Conservation (phyloP, 2,329 filamentous ascomycete genomes). For the Aspergillus amoenus region DNA sequence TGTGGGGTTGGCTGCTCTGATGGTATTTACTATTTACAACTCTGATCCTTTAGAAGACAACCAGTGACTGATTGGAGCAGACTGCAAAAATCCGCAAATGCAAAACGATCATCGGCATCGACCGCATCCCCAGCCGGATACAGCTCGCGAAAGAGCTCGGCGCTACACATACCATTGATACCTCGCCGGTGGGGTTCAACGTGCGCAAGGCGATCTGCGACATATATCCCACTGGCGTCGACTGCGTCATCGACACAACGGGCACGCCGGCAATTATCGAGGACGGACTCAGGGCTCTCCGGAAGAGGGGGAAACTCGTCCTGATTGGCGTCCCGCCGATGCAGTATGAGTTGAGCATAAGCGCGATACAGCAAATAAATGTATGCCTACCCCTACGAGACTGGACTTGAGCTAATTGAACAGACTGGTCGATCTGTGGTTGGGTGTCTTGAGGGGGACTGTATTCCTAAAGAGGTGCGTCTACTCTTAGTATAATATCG, state of each 20-base stretch:
- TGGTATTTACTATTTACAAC: conserved; percentile 28
- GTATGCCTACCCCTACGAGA: conserved; percentile 2
- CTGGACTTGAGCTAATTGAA: neutral
- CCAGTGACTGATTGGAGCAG: conserved; percentile 1
- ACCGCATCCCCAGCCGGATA: conserved; percentile 33
- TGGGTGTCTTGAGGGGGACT: conserved; percentile 22
- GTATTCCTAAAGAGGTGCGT: conserved; percentile 8
- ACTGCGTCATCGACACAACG: conserved; percentile 22
- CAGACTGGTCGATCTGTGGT: conserved; percentile 17
- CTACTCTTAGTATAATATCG: neutral
- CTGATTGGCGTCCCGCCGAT: conserved; percentile 51
- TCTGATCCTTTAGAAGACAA: too few relatives aligned
- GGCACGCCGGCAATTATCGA: conserved; percentile 19
- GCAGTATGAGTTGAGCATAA: conserved; percentile 15
- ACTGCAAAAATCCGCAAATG: conserved; percentile 45
- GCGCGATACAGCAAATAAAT: neutral
- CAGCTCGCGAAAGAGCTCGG: conserved; percentile 39
- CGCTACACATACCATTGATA: conserved; percentile 41
- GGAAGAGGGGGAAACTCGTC: conserved; percentile 50
- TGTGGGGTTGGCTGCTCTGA: conserved; percentile 49
- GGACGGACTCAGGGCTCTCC: conserved; percentile 18
- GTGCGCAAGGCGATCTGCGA: conserved; percentile 10
- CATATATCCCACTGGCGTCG: conserved; percentile 9
- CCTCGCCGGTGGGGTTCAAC: conserved; percentile 14
- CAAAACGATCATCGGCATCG: conserved; percentile 40